Base-by-base conservation (phyloP, 1,284 basidiomycete species). In the Porodaedalea pini region DNA sequence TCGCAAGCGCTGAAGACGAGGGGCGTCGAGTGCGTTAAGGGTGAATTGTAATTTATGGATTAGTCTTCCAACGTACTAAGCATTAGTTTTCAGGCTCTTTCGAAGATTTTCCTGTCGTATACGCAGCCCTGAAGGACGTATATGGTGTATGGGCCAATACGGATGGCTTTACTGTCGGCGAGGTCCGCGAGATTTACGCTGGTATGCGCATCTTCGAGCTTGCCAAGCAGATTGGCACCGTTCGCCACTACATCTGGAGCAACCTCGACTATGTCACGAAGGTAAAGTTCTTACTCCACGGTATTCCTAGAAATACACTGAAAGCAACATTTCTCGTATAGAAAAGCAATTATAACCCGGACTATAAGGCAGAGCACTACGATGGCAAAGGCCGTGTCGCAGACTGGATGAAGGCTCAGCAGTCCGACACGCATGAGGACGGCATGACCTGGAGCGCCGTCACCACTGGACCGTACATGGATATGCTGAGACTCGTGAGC, bases 201-300 rank as follows among this genome's bases (percentile, higher is more conserved):
- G 76, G 75, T 0, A 71, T 78, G 57, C 69, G 75, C 45, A 74
- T 80, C 10, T 81, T 76, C 60, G 78, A 81, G 62, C 64, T 73
- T 19, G 77, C 79, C 3, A 74, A 77, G 61, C 70, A 74, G 43
- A 67, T 62, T 1, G 64, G 66, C 7, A 64, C 71, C 31, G 64
- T 78, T 44, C 66, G 69, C 19, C 78, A 80, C 60, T 76, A 76
- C 54, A 68, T 80, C 31, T 80, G 75, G 75, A 78, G 76, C 62
- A 74, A 68, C 54, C 67, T 80, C 11, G 74, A 76, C 57, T 78
- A 79, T 60, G 65, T 67, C 5, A 69, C 68, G 56, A 78, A 78
- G 72, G 78, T 77, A 48, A 19, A 63, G 54, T 8, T 56, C 47
- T 17, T 32, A 19, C 4, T 21, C 27, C 4, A 1, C 13, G n/a